phyloP scores from a whole-genome alignment of 768 basidiomycete genomes.

The Hericium coralloides region DNA sequence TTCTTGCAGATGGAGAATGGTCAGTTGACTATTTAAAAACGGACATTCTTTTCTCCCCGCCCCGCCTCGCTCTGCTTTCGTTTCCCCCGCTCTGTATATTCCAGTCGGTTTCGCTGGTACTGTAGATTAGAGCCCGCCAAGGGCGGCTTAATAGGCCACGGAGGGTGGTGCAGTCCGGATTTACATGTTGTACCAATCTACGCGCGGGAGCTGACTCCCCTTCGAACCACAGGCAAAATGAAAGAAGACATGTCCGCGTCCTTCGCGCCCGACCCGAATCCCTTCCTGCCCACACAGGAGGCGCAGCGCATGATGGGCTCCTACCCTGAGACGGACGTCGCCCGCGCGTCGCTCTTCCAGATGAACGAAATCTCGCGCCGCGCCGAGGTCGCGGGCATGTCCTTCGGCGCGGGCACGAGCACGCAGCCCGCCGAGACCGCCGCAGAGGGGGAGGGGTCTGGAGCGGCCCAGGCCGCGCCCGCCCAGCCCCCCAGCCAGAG shows the following conservation, averaged over 20 bases:
- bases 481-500: background rate
- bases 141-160: background rate
- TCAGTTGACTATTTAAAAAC: slow-evolving; percentile 26
- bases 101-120: background rate
- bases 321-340: slow-evolving; percentile 49
- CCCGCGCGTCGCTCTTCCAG: slow-evolving; percentile 60
- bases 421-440: slow-evolving; percentile 3
- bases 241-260: slow-evolving; percentile 20
- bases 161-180: no score
- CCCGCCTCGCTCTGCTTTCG: background rate
- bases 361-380: slow-evolving; percentile 73
- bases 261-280: slow-evolving; percentile 26
- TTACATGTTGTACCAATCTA: slow-evolving; percentile 5
- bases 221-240: slow-evolving; percentile 21
- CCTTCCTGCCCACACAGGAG: slow-evolving; percentile 51
- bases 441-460: slow-evolving; percentile 10
- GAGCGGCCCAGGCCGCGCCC: slow-evolving; percentile 3
- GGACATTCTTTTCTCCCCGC: background rate
- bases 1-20: slow-evolving; percentile 64
- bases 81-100: slow-evolving; percentile 16
- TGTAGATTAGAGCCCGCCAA: background rate
- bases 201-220: slow-evolving; percentile 11
- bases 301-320: slow-evolving; percentile 42
- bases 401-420: slow-evolving; percentile 17
- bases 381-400: slow-evolving; percentile 37